Evolutionary conservation across 2,329 filamentous ascomycete species (phyloP), one percentile per base, ranked within the genome.

Genomic region (Coniochaeta prunicola): DNA sequence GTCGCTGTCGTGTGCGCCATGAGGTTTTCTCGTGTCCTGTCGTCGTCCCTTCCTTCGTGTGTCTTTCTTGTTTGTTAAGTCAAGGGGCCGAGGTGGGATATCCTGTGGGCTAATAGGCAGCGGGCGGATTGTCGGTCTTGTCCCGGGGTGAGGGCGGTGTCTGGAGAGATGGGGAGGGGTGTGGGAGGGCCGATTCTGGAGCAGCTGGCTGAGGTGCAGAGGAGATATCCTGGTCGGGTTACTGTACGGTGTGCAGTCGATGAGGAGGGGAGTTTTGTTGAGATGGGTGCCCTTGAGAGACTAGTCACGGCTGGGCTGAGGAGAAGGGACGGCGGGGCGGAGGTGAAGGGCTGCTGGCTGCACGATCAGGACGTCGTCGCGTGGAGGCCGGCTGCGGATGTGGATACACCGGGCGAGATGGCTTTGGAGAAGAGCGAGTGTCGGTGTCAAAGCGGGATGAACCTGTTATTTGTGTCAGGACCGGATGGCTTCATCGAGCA

Each of bases 401-500:
- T 36, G 15, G 45, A 50, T 21, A 4, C 45, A 67, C 15, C n/a
- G 30, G 17, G 33, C 67, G 33, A 33, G 26, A 53, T 33, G 45
- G 45, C 17, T n/a, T 8, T 12, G 60, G 28, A 69, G 70, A 62
- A 59, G 62, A 5, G 74, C 71, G 60, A 62, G 62, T 59, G 57
- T 1, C 53, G 63, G 12, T 66, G 65, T 6, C 65, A 66, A 12
- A 66, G 73, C 1, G 79, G 82, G 1, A 83, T 81, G 62, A 86
- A 86, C 60, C 70, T 96, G 21, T 77, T 97, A n/a, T 78, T 96
- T 59, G 83, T 97, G 1, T 96, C 92, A 0, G 94, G 94, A 0
- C 93, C 94, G 0, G 91, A 96, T 58, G 93, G 94, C 0, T 97
- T 97, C 73, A 81, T 97, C 40, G 81, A 83, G 48, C 82, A 88